Evolutionary conservation across 2,329 filamentous ascomycete species (phyloP), one percentile per base, ranked within the genome.

Genomic region (Beauveria caledonica): DNA sequence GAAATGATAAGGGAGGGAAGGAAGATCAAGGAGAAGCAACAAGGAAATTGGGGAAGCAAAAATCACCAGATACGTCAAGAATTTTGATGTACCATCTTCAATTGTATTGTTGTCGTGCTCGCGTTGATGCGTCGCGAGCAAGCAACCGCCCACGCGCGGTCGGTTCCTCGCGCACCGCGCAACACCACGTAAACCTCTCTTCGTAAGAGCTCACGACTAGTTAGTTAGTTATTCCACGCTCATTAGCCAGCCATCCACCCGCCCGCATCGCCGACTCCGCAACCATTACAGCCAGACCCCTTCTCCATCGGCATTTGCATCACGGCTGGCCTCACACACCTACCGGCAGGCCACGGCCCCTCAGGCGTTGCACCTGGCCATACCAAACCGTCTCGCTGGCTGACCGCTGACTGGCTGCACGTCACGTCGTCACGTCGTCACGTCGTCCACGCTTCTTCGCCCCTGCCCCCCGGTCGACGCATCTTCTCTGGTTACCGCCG

Each of bases 381-480:
- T 19, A 25, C 49, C 49, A 40, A 29, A 21, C 36, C 50, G 55
- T 15, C 46, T 40, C 10, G 33, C 21, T 50, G 46, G 53, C 21
- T 50, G 46, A 48, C 27, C 48, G 53, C 46, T 62, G 60, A 62
- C 25, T 62, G 60, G 60, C 55, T 58, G 48, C 49, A 54, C 40
- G 23, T 42, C 60, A 61, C 23, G 11, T 36, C 33, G 33, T 42
- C 60, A 61, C 23, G 11, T 36, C 33, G 33, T 36, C 33, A 36
- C 11, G 33, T 36, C 33, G 33, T 15, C 33, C 11, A 39, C 8
- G 8, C 17, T n/a, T 17, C 25, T 50, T 29, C 27, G 27, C 19
- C 27, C 48, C n/a, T 7, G 4, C 29, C 19, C 27, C 40, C 54
- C 48, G n/a, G 46, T 45, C 46, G 29, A 29, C 15, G 36, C 54